Evolutionary conservation across 2,329 filamentous ascomycete species (phyloP).

Genomic region (Clonostachys solani): DNA sequence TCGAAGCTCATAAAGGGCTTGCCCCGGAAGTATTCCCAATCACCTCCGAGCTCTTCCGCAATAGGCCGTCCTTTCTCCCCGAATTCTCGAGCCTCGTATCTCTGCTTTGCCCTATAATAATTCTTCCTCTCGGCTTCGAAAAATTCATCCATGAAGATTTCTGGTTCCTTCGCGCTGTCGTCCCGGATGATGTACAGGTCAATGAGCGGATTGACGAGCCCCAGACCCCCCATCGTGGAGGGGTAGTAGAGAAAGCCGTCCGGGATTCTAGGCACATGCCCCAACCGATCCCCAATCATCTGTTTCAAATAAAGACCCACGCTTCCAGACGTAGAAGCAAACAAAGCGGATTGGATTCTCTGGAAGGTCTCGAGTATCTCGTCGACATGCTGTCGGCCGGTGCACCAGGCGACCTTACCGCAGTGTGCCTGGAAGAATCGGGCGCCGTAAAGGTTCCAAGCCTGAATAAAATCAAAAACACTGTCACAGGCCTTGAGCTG

Average conservation of each 20-base stretch:
- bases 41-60: not conserved
- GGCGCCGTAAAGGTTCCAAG: not conserved
- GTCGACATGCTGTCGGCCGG: not conserved
- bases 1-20: not conserved
- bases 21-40: not conserved
- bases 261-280: not conserved
- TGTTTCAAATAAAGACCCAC: not conserved
- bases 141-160: not conserved
- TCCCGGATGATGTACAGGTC: not conserved
- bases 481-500: not conserved
- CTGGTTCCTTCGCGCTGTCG: not conserved
- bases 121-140: not conserved
- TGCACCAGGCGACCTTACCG: not conserved
- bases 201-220: not conserved
- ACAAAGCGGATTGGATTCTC: not conserved
- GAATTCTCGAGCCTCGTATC: not conserved
- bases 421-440: not conserved
- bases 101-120: not conserved
- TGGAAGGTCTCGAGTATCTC: not conserved
- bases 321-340: not conserved
- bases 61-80: not conserved
- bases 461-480: not conserved
- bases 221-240: not conserved
- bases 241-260: not conserved
- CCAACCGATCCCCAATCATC: not conserved